A percentile compares a stretch with the other conserved stretches of the same genome.
Evolutionary conservation across 495 filamentous ascomycete species (phyloP).

Genomic region (Penicillium flavigenum): DNA sequence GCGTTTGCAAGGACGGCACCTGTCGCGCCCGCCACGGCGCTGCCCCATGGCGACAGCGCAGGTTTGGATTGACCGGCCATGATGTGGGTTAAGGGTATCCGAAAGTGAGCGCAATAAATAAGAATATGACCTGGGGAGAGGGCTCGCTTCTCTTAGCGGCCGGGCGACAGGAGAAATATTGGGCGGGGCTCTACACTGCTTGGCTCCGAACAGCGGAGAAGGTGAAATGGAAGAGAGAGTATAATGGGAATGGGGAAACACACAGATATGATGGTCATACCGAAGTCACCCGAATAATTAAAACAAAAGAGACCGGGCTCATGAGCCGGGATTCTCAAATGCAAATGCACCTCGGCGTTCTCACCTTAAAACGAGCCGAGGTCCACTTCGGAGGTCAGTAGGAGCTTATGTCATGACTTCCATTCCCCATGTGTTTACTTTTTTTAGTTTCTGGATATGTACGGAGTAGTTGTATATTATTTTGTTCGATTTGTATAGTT

Average conservation of each 20-base stretch:
- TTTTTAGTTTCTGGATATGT: background rate
- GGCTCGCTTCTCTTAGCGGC: conserved; percentile 11
- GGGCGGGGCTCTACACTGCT: conserved; percentile 20
- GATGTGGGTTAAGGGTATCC: conserved; percentile 6
- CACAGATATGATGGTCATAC: conserved; percentile 2
- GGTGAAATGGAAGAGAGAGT: background rate
- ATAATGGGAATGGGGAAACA: background rate
- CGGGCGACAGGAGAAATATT: conserved; percentile 25
- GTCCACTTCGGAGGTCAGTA: conserved; percentile 28
- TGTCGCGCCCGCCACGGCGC: conserved; percentile 86
- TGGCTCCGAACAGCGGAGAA: conserved; percentile 5
- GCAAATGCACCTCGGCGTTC: conserved; percentile 37
- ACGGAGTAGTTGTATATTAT: background rate
- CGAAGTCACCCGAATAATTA: conserved; percentile 10
- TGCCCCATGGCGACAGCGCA: conserved; percentile 87
- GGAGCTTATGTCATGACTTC: conserved; percentile 10
- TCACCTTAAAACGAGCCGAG: conserved; percentile 39
- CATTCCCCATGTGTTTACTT: background rate
- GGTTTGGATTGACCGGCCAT: conserved; percentile 86
- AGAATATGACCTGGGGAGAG: conserved; percentile 12
- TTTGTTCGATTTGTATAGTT: background rate
- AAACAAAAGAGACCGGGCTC: conserved; percentile 1
- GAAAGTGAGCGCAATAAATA: conserved; percentile 4
- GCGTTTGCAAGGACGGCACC: conserved; percentile 95
- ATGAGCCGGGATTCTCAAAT: conserved; percentile 9